These are phyloP conservation scores for Clausena lansium DNA, from an alignment of 345 rosid species.

Conservation along the genomic window DNA sequence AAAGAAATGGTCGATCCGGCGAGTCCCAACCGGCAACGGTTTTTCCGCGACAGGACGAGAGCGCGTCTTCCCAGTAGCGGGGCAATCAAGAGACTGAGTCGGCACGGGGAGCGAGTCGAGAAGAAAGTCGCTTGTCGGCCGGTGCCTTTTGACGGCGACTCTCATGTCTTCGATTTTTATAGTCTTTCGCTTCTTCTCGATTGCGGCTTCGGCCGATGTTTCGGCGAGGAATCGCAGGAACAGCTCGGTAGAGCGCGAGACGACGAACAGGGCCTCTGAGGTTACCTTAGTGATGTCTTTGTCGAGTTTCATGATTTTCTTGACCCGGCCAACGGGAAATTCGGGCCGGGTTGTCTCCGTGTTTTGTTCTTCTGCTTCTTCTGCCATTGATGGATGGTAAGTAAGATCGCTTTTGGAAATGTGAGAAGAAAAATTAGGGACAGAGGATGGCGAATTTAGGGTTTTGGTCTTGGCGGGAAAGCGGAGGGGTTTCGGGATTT, in stretches of 20 bases:
- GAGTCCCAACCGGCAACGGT: constrained; percentile 44
- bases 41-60: constrained; percentile 27
- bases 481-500: not conserved
- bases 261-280: constrained; percentile 70
- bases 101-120: constrained; percentile 78
- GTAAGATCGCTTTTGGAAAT: not conserved
- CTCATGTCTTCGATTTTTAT: constrained; percentile 69
- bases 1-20: constrained; percentile 73
- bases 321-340: constrained; percentile 66
- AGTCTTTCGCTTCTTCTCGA: constrained; percentile 69
- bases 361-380: constrained; percentile 56
- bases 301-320: constrained; percentile 85
- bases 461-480: constrained; percentile 28
- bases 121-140: constrained; percentile 75
- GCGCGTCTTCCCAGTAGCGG: constrained; percentile 21
- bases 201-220: constrained; percentile 50
- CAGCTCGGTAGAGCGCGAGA: constrained; percentile 57
- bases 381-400: constrained; percentile 48
- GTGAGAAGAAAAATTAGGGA: no score
- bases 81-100: constrained; percentile 26
- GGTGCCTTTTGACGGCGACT: constrained; percentile 70
- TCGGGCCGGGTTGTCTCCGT: constrained; percentile 34
- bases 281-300: constrained; percentile 80
- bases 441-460: not conserved
- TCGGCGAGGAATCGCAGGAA: constrained; percentile 78